Evolutionary conservation across 345 rosid species (phyloP).

Genomic region (Psidium friedrichsthalianum): DNA sequence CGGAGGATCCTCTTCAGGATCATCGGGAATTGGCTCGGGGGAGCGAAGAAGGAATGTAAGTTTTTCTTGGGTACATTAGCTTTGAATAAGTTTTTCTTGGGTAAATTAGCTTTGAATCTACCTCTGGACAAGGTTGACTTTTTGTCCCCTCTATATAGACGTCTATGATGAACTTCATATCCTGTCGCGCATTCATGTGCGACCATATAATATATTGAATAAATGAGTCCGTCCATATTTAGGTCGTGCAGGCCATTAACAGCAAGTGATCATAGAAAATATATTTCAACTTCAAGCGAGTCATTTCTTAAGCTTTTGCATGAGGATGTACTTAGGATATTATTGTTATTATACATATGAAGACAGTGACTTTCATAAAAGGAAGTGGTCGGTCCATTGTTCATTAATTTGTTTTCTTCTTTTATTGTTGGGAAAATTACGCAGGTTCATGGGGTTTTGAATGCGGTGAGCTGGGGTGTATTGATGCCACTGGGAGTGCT

Average conservation of each 20-base stretch:
- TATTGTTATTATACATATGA: neutral
- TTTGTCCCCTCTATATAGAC: neutral
- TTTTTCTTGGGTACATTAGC: neutral
- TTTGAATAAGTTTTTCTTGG: conserved; percentile 11
- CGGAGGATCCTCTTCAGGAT: too few species aligned
- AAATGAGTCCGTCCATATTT: neutral
- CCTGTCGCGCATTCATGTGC: neutral
- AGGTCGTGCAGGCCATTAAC: neutral
- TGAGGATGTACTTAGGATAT: neutral
- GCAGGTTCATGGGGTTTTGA: conserved; percentile 77
- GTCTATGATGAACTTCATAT: neutral
- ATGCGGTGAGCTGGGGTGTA: conserved; percentile 84
- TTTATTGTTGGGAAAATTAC: neutral
- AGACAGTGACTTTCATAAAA: neutral
- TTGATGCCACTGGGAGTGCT: conserved; percentile 72
- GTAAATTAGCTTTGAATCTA: neutral
- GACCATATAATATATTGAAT: neutral
- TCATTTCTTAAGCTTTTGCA: too few species aligned
- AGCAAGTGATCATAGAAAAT: neutral
- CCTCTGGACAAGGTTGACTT: neutral
- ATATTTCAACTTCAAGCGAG: too few species aligned
- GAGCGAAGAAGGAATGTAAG: conserved; percentile 59
- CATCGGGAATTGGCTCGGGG: conserved; percentile 18
- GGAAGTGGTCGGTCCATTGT: neutral
- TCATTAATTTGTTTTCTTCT: neutral